phyloP scores from a whole-genome alignment of 495 filamentous ascomycete species.

The Neurospora sp. region DNA sequence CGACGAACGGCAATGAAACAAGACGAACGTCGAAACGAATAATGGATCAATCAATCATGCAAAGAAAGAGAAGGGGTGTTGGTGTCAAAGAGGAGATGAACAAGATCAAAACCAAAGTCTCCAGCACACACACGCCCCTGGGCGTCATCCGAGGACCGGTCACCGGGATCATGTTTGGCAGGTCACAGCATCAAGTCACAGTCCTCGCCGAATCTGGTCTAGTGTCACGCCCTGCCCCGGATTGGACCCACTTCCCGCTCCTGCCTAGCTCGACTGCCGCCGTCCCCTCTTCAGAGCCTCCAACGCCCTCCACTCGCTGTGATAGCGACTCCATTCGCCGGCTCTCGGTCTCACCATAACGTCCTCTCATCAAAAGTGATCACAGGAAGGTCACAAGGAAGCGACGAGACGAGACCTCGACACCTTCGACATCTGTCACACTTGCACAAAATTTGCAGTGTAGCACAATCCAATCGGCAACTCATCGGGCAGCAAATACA shows the following conservation, averaged over 20 bases:
- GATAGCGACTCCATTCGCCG: background rate
- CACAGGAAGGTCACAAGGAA: background rate
- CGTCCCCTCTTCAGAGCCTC: background rate
- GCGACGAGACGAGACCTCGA: background rate
- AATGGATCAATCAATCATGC: background rate
- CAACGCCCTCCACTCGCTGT: background rate
- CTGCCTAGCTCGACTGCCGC: background rate
- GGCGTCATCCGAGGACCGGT: background rate
- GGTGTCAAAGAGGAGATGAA: background rate
- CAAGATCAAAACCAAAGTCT: background rate
- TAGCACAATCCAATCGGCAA: background rate
- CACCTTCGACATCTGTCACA: background rate
- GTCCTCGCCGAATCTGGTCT: background rate
- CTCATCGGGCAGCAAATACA: background rate
- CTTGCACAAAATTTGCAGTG: background rate
- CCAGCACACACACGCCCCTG: background rate
- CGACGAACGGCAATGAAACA: background rate
- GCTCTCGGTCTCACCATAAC: background rate
- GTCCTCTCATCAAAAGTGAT: background rate
- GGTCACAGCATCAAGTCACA: background rate
- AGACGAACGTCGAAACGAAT: background rate
- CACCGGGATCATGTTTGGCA: background rate
- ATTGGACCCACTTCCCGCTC: background rate
- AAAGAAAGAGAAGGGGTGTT: background rate
- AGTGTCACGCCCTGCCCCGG: background rate